Base-by-base conservation (phyloP, 441 rosid species). In the Adansonia grandidieri region DNA sequence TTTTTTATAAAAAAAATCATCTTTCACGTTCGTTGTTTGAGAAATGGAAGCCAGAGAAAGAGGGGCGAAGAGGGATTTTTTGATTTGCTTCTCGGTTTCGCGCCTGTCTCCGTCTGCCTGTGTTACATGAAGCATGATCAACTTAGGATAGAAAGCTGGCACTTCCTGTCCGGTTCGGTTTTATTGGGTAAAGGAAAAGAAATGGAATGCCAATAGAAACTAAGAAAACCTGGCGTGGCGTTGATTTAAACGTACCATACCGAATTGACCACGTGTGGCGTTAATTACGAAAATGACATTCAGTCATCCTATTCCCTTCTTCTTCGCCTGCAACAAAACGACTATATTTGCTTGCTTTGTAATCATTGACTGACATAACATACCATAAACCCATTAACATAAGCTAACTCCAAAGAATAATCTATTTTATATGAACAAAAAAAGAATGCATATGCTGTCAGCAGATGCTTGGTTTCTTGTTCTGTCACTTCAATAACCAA, bases 31-130 rank as follows among this genome's bases (percentile, higher is more conserved):
- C 9, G 8, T 19, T 58, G 10, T 48, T 48, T 2, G 28, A 19
- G 67, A 24, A 62, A 71, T 71, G 58, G 74, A 11, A 40, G 63
- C 57, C 14, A 65, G 57, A 54, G 73, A 44, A 60, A 42, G 71
- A 9, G 45, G 5, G 37, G 58, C 20, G 28, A 37, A 24, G 48
- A 10, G 14, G 14, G 40, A 32, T 32, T 32, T 32, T 62, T 24
- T n/a, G 9, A 15, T 62, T 48, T 64, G 14, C 15, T 20, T n/a
- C 40, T 7, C 3, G 61, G 53, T 4, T 40, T 57, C 24, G 66
- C 75, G 14, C 14, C 15, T 28, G 73, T 63, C 83, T 57, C 74
- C 3, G 40, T 28, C 82, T 61, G 78, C 78, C 53, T 66, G 66
- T 51, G 66, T 65, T 19, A 0, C 47, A 67, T 6, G 22, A 45